phyloP scores from a whole-genome alignment of 2,329 filamentous ascomycete genomes.

The Lasiodiplodia sp. region DNA sequence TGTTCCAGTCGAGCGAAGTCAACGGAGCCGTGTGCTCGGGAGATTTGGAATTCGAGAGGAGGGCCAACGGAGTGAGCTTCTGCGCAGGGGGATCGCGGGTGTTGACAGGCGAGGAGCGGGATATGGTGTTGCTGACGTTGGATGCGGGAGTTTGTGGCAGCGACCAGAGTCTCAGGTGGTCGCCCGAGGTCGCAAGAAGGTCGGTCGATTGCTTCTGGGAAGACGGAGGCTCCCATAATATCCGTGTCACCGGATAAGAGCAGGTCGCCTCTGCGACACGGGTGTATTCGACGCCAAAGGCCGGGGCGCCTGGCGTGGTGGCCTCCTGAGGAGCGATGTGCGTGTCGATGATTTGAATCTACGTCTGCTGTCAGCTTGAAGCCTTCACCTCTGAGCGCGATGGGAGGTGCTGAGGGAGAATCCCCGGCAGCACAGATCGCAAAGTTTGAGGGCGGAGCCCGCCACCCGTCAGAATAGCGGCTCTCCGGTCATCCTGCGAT shows the following conservation, averaged over 20 bases:
- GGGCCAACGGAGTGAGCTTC: constrained; percentile 89
- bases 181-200: constrained; percentile 90
- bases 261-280: constrained; percentile 97
- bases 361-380: constrained; percentile 7
- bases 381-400: not conserved
- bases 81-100: constrained; percentile 67
- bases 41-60: constrained; percentile 97
- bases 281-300: constrained; percentile 84
- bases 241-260: constrained; percentile 93
- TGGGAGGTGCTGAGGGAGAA: not conserved
- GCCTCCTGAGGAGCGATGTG: constrained; percentile 75
- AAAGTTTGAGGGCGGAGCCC: not conserved
- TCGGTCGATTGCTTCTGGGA: constrained; percentile 96
- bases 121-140: constrained; percentile 74
- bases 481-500: not conserved
- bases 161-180: constrained; percentile 94
- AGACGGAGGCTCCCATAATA: constrained; percentile 95
- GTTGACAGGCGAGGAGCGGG: constrained; percentile 67
- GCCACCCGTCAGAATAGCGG: not conserved
- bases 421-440: not conserved
- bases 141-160: constrained; percentile 65
- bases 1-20: constrained; percentile 98
- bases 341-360: constrained; percentile 98
- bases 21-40: constrained; percentile 97
- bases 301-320: constrained; percentile 72